Evolutionary conservation across 306 rosid genomes (phyloP).

Genomic region (Cercis canadensis): DNA sequence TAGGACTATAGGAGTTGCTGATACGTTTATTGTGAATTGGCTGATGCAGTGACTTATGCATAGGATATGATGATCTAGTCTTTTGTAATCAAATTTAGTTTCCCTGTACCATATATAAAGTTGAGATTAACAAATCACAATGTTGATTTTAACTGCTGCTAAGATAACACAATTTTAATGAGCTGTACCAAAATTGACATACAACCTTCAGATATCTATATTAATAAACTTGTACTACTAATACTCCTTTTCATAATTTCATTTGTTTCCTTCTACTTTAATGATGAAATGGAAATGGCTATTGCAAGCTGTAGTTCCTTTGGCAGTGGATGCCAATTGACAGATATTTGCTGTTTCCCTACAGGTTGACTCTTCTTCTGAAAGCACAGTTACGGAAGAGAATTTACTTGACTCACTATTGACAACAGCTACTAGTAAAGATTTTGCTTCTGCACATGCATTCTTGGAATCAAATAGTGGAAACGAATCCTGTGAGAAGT

Average conservation of each 20-base stretch:
- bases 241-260: constrained; percentile 5
- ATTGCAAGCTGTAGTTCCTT: constrained; percentile 30
- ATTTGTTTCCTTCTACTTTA: background rate
- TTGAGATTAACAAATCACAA: constrained; percentile 2
- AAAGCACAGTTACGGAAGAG: constrained; percentile 50
- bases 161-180: constrained; percentile 8
- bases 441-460: constrained; percentile 56
- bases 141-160: constrained; percentile 16
- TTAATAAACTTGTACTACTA: background rate
- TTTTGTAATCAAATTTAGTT: background rate
- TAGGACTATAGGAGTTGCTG: background rate
- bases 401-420: constrained; percentile 71
- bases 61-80: constrained; percentile 5
- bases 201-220: background rate
- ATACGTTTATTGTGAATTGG: constrained; percentile 18
- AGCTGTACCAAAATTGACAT: background rate
- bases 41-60: constrained; percentile 20
- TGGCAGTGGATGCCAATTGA: constrained; percentile 29
- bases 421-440: constrained; percentile 48
- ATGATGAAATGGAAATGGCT: constrained; percentile 23
- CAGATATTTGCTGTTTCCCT: constrained; percentile 20
- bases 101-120: background rate
- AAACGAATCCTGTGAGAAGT: constrained; percentile 60
- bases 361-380: constrained; percentile 64
- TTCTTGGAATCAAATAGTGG: constrained; percentile 66